Evolutionary conservation across 495 filamentous ascomycete species (phyloP), one percentile per base, ranked within the genome.

Genomic region (Penicillium mononematosum): DNA sequence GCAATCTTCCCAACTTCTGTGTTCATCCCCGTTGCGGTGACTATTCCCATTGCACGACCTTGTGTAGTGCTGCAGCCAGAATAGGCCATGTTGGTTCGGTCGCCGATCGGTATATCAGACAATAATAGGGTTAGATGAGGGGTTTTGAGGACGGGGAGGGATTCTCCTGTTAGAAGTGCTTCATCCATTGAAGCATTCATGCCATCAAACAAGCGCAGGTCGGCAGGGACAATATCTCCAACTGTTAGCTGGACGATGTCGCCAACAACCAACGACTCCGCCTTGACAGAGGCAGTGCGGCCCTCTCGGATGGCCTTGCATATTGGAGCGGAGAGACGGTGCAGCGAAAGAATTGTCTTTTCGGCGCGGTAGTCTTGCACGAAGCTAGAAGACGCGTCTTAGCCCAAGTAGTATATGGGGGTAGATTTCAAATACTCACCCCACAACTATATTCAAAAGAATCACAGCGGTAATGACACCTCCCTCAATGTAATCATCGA

Each of bases 1-100:
- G 90, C 90, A 66, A 94, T 94, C 65, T 83, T 90, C n/a, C 90
- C 90, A 45, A 95, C 88, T 69, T 92, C 88, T 1, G 90, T 95
- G 51, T 77, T 66, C 90, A 93, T 93, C 10, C 88, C 90, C 12
- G 78, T 87, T n/a, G 85, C 83, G 46, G 84, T 81, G 20, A 84
- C 84, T 46, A 90, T 78, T 41, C 86, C 87, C 27, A 71, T 78
- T 19, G 79, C 87, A 52, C 87, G 80, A 20, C 87, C 87, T 60
- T 87, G 86, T 5, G 87, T 88, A 14, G 87, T 81, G 5, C 82
- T 88, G 47, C 84, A 87, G 16, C 84, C 86, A 19, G 84, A 83
- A 65, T 86, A 90, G 24, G 81, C 82, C 73, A 89, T 84, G 59
- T 90, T 90, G 39, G 80, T 76, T 24, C 87, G 78, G 58, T 90